Conservation (phyloP, 495 filamentous ascomycete genomes). For the Talaromyces liani region DNA sequence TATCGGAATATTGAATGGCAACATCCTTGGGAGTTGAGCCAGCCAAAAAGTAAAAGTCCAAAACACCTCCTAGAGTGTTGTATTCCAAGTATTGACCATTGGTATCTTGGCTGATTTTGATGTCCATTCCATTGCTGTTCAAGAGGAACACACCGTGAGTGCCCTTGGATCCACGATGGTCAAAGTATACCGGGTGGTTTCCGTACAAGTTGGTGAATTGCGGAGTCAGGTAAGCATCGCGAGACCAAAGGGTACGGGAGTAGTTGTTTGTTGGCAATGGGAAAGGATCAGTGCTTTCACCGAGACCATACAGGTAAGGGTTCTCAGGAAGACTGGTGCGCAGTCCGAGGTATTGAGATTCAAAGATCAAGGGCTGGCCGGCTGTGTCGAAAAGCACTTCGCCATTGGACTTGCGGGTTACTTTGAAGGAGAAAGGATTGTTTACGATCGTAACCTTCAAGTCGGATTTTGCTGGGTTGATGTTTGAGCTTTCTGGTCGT, state of each 20-base stretch:
- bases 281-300: conserved; percentile 71
- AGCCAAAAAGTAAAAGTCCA: conserved; percentile 80
- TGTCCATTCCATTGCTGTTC: conserved; percentile 82
- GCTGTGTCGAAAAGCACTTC: conserved; percentile 79
- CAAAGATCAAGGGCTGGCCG: conserved; percentile 62
- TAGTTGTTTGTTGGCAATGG: conserved; percentile 66
- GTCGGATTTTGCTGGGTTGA: conserved; percentile 18
- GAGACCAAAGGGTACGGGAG: conserved; percentile 72
- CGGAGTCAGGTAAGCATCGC: conserved; percentile 62
- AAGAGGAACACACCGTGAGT: conserved; percentile 80
- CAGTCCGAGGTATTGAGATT: conserved; percentile 69
- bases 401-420: conserved; percentile 51
- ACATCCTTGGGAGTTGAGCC: conserved; percentile 68
- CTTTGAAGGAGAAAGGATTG: conserved; percentile 69
- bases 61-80: conserved; percentile 70
- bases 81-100: conserved; percentile 73
- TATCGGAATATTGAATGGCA: conserved; percentile 62
- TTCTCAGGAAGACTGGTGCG: conserved; percentile 59
- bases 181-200: conserved; percentile 77
- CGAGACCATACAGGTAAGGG: conserved; percentile 72
- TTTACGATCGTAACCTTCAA: conserved; percentile 59
- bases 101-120: conserved; percentile 64
- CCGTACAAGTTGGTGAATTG: conserved; percentile 74
- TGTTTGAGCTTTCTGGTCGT: conserved; percentile 37
- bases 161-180: conserved; percentile 57